Evolutionary conservation across 805 yeast species (phyloP), one percentile per base, ranked within the genome.

Genomic region (Grigorovia transvaalensis): DNA sequence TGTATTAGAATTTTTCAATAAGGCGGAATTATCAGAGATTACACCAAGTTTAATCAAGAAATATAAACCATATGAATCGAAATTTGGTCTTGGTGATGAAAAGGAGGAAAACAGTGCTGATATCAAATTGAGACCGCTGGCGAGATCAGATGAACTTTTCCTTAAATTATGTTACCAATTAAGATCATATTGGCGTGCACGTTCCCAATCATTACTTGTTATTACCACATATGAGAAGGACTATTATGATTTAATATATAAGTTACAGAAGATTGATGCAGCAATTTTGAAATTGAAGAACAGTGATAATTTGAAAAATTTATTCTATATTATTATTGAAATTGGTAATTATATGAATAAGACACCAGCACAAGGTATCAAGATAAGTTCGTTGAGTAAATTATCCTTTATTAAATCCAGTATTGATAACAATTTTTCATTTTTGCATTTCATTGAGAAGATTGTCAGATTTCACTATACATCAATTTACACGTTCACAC

Each of bases 291-390:
- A 76, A 30, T 70, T 85, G 23, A 73, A 71, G 50, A 68, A 71
- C 13, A 83, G 88, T 0, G 59, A 71, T 17, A 74, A 79, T 42
- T 74, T 85, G 60, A 74, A 79, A 55, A 73, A 74, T 50, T 77
- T 85, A 2, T 75, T 85, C 54, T 81, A 78, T 55, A 78, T 85
- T 45, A 82, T 85, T 54, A 77, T 83, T 57, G 81, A 82, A 13
- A 79, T 85, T 52, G 95, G 93, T 55, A 85, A 85, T 59, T 84
- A 78, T 58, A 85, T 85, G 93, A 85, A 85, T 63, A 88, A 83
- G 59, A 85, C 82, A 59, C 76, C 77, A 55, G 89, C 87, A 0
- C 73, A 73, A 38, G 95, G 95, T 19, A 84, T 85, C 66, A 82
- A 78, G 59, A 70, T 85, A 53, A 76, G 82, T 45, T 82, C 91